Base-by-base conservation (phyloP, 2,329 filamentous ascomycete genomes). In the Phoma sp. region DNA sequence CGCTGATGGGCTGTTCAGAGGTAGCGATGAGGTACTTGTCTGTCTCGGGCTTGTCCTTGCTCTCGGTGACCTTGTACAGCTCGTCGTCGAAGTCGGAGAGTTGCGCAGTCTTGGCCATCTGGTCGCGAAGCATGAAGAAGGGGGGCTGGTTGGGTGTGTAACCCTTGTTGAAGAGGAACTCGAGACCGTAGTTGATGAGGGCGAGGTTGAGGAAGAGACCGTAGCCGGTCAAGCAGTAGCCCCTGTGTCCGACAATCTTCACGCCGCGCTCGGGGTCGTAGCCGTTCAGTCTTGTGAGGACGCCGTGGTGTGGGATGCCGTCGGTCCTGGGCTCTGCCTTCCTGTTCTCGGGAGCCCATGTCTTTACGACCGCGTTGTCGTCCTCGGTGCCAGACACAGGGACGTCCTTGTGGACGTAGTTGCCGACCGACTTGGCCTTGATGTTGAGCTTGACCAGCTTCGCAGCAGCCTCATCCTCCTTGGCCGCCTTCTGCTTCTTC, bases 81-180 rank as follows among this genome's bases (percentile, higher is more conserved):
- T 98, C 93, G 75, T 98, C 95, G 71, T 99, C 95, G 70, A 99
- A 99, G 70, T 97, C 91, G 65, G 95, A 92, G 21, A 99, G 86
- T 78, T 99, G 95, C 2, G 95, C 95, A 0, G 95, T 99, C 83
- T 98, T 98, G 56, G 90, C 93, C 95, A 99, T 99, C 75, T 92
- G 89, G 43, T 96, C 91, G 76, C 91, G 90, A 4, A 93, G 84
- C 91, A 98, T 96, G 81, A 99, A 69, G 58, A 68, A 71, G 15
- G 68, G 67, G 1, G 93, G 71, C 53, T 72, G 68, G 62, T 93
- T 86, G 7, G 91, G 88, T 25, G 84, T 92, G 77, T 92, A 96
- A 51, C 90, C 92, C 76, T 88, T 90, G 67, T 85, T 82, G 75
- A 86, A 86, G 49, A 98, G 86, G 75, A 96, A 98, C 70, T 96